Evolutionary conservation across 768 basidiomycete genomes (phyloP).

Genomic region (Dioszegia hungarica): DNA sequence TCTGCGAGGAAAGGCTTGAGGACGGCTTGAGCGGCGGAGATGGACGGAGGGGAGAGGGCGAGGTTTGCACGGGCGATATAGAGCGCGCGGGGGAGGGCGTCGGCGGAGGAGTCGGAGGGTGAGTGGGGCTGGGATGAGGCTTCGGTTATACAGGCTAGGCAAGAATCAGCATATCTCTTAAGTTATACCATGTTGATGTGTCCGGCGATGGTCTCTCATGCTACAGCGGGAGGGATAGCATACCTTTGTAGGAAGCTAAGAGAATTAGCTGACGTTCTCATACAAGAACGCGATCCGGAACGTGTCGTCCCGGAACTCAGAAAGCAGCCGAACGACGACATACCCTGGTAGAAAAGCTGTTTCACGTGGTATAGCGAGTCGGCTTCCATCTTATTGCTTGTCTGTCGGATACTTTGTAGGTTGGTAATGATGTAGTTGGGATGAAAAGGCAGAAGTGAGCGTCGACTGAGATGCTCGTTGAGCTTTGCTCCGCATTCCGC

Average conservation of each 20-base stretch:
- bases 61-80: slow-evolving; percentile 48
- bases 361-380: slow-evolving; percentile 49
- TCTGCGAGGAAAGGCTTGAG: slow-evolving; percentile 22
- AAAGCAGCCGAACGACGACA: too few species aligned
- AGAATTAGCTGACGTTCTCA: too few species aligned
- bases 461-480: too few species aligned
- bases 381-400: slow-evolving; percentile 38
- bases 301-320: too few species aligned
- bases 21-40: slow-evolving; percentile 17
- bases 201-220: too few species aligned
- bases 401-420: not conserved
- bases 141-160: slow-evolving; percentile 43
- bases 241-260: slow-evolving; percentile 45
- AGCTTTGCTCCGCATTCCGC: too few species aligned
- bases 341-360: slow-evolving; percentile 49
- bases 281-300: too few species aligned
- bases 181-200: too few species aligned
- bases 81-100: slow-evolving; percentile 37
- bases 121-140: slow-evolving; percentile 32
- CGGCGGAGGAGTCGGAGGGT: slow-evolving; percentile 19
- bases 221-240: not conserved
- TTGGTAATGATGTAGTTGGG: too few species aligned
- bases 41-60: slow-evolving; percentile 29
- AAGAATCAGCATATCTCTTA: too few species aligned
- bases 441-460: too few species aligned